Conservation (phyloP, 2,329 filamentous ascomycete genomes). For the Ascocoryne sarcoides region DNA sequence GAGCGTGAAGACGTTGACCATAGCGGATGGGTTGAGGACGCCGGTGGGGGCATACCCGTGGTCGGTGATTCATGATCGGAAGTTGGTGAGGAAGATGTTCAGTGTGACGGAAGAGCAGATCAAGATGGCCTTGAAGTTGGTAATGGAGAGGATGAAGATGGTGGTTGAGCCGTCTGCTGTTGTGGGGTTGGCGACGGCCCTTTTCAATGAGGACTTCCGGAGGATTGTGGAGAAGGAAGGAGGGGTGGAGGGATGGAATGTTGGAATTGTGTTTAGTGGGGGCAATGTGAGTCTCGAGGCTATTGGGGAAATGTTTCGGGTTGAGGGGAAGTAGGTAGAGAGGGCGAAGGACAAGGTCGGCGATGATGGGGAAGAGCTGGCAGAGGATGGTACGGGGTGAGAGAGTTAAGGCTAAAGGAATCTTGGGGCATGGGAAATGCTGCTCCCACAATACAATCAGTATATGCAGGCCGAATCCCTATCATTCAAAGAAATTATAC, state of each 20-base stretch:
- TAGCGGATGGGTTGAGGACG: slow-evolving; percentile 83
- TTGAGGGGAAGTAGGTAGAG: slow-evolving; percentile 7
- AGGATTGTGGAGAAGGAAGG: slow-evolving; percentile 59
- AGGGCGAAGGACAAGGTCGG: slow-evolving; percentile 13
- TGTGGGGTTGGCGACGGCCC: slow-evolving; percentile 71
- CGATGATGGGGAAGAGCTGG: slow-evolving; percentile 13
- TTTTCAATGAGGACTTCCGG: slow-evolving; percentile 82
- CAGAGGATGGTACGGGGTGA: slow-evolving; percentile 18
- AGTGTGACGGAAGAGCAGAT: slow-evolving; percentile 79
- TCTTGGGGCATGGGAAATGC: too few species aligned
- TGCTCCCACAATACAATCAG: too few species aligned
- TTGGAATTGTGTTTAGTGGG: slow-evolving; percentile 52
- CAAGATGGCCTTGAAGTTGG: slow-evolving; percentile 61
- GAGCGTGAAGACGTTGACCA: slow-evolving; percentile 64
- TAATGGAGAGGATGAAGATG: slow-evolving; percentile 82
- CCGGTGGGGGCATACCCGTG: slow-evolving; percentile 72
- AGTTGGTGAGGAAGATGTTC: slow-evolving; percentile 62
- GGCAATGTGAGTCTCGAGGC: slow-evolving; percentile 50
- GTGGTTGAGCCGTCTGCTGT: slow-evolving; percentile 83
- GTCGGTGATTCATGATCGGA: slow-evolving; percentile 61
- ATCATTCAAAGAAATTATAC: too few species aligned
- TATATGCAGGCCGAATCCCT: too few species aligned
- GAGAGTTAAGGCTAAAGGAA: too few species aligned
- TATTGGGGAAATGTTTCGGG: slow-evolving; percentile 41
- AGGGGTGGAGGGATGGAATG: slow-evolving; percentile 64